Conservation (phyloP, 129 eudicot genomes). For the Sambucus nigra region DNA sequence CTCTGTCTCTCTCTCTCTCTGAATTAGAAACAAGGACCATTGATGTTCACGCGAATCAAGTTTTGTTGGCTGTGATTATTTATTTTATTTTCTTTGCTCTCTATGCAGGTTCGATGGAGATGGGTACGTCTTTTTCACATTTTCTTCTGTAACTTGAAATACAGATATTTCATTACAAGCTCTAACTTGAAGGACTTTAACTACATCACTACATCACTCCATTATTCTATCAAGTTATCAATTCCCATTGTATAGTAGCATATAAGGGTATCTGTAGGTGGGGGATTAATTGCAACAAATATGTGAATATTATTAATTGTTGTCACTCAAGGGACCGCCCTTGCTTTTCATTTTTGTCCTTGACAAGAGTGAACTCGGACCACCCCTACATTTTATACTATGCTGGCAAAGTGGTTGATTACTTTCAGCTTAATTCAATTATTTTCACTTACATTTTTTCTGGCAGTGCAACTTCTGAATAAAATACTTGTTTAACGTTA, state of each 20-base stretch:
- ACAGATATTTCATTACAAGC: not conserved
- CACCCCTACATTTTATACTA: not conserved
- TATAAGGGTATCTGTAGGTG: not conserved
- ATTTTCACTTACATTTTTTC: too few relatives aligned
- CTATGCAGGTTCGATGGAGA: slow-evolving; percentile 98
- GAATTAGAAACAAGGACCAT: not conserved
- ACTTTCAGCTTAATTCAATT: not conserved
- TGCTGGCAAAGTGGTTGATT: not conserved
- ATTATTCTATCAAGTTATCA: not conserved
- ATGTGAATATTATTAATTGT: not conserved
- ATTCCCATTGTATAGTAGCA: too few relatives aligned
- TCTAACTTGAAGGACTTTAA: not conserved
- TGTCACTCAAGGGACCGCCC: not conserved
- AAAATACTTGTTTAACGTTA: too few relatives aligned
- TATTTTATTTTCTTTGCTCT: slow-evolving; percentile 14
- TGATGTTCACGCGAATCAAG: not conserved
- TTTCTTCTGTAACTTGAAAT: slow-evolving; percentile 8
- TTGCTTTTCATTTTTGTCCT: not conserved
- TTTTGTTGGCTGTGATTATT: not conserved
- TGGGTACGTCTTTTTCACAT: slow-evolving; percentile 47
- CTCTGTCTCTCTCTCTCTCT: too few relatives aligned
- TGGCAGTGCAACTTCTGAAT: too few relatives aligned
- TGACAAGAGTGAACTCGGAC: not conserved
- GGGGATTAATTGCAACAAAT: not conserved
- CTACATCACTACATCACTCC: not conserved